Base-by-base conservation (phyloP, 768 basidiomycete species). In the Arthromyces matolae region DNA sequence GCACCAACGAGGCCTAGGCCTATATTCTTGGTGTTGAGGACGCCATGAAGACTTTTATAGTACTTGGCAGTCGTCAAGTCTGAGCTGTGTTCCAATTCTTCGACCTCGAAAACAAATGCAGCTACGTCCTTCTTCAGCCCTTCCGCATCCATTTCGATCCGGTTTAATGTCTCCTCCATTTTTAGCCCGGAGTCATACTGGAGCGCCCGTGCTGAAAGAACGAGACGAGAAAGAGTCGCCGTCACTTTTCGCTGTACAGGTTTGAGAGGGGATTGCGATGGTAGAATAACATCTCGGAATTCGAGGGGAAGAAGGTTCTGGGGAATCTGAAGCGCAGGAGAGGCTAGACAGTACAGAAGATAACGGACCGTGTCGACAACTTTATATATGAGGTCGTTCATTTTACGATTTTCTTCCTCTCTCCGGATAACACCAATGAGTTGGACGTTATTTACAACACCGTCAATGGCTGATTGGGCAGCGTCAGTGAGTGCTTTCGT, bases 171-270 rank as follows among this genome's bases (percentile, higher is more conserved):
- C 51, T 87, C 83, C 9, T 73, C 64, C 4, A 80, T 64, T 19
- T 79, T 72, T 1, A 79, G 76, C 13, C 81, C 83, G 0, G 86
- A 84, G 58, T 90, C 85, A 51, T 88, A 89, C 57, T 87, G 82
- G 68, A 90, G 84, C 0, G 93, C 92, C 40, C 95, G 85, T n/a
- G 90, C 84, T 7, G 88, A 90, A 3, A 96, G 79, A 24, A 95
- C 89, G 23, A 97, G 74, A 62, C 93, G 86, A 16, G 90, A 93
- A 8, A 95, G 71, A 0, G 91, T 92, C 7, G 91, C 89, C 2
- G 91, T 90, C 25, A 95, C 86, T 57, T 89, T 90, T 42, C 89
- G 76, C 48, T 91, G 90, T 0, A 83, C 81, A 6, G 86, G 84
- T 64, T 91, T 92, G 34, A 92, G 71, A 7, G 85, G 70, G 3